A percentile compares a stretch with the other conserved stretches of the same genome.
Evolutionary conservation across 2,329 filamentous ascomycete species (phyloP).

Genomic region (Trichoderma endophyticum): DNA sequence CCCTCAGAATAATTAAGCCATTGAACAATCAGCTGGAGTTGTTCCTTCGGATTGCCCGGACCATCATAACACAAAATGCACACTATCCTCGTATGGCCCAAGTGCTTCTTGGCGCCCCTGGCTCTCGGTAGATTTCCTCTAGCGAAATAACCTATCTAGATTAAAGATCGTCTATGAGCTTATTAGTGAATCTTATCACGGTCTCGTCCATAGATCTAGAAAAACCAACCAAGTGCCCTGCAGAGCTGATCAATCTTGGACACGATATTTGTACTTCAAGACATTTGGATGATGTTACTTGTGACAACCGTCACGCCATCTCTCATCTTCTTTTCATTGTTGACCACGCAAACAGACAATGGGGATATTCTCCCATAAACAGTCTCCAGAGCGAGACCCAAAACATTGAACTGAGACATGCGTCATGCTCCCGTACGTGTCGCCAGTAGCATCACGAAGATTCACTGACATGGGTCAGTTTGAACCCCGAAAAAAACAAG

Average conservation of each 20-base stretch:
- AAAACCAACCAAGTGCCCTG: too few relatives aligned
- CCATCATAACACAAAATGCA: neutral
- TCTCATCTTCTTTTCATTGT: neutral
- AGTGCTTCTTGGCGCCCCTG: neutral
- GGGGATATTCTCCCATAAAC: neutral
- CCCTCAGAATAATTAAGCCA: neutral
- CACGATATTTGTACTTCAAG: neutral
- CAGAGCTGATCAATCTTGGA: neutral
- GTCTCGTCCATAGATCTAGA: neutral
- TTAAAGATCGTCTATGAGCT: neutral
- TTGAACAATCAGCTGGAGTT: neutral
- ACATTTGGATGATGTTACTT: neutral
- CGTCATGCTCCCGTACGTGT: neutral
- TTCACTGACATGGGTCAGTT: neutral
- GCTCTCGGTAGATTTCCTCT: neutral
- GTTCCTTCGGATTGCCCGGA: neutral
- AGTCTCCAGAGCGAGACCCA: neutral
- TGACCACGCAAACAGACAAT: neutral
- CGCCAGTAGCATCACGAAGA: neutral
- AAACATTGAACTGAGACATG: neutral
- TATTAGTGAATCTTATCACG: neutral
- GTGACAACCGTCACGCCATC: neutral
- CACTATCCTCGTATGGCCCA: neutral
- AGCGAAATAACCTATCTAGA: neutral
- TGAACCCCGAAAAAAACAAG: neutral